Evolutionary conservation across 2,329 filamentous ascomycete genomes (phyloP).

Genomic region (Colletotrichum sansevieriae): DNA sequence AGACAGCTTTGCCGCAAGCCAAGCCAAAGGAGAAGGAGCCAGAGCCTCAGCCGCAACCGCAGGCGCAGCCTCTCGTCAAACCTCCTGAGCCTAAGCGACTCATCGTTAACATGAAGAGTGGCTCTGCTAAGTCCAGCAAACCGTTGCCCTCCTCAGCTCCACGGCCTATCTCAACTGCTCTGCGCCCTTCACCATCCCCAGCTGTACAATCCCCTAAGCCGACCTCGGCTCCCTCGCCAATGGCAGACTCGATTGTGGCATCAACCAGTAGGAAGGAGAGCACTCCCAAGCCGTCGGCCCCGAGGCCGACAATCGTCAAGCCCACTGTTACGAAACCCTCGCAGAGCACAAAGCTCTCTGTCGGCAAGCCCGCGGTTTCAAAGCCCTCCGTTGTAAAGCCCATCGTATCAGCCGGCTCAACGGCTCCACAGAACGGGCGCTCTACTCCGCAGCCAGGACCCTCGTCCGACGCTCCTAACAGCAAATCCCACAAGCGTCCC

Average conservation of each 20-base stretch:
- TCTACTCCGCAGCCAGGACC: constrained; percentile 28
- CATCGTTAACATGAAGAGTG: constrained; percentile 47
- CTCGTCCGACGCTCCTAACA: constrained; percentile 37
- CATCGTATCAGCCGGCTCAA: constrained; percentile 10
- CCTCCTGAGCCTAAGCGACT: constrained; percentile 48
- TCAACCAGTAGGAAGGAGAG: constrained; percentile 23
- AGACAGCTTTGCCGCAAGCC: constrained; percentile 43
- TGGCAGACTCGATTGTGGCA: constrained; percentile 41
- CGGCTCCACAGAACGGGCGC: constrained; percentile 22
- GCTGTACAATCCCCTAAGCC: constrained; percentile 24
- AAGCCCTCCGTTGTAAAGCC: constrained; percentile 19
- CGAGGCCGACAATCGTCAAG: constrained; percentile 13
- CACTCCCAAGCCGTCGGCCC: constrained; percentile 16
- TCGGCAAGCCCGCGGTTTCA: constrained; percentile 15
- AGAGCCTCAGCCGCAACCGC: constrained; percentile 38
- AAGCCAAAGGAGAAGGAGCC: constrained; percentile 13
- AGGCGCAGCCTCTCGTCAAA: constrained; percentile 39
- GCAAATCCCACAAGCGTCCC: constrained; percentile 51
- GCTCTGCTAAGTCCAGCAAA: constrained; percentile 56
- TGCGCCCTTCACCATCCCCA: constrained; percentile 24
- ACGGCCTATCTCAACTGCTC: constrained; percentile 24
- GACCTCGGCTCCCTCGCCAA: constrained; percentile 30
- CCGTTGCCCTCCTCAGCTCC: constrained; percentile 17
- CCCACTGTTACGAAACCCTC: not conserved
- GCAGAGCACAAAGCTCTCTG: constrained; percentile 15